Base-by-base conservation (phyloP, 805 yeast genomes). In the Starmerella roubikii region DNA sequence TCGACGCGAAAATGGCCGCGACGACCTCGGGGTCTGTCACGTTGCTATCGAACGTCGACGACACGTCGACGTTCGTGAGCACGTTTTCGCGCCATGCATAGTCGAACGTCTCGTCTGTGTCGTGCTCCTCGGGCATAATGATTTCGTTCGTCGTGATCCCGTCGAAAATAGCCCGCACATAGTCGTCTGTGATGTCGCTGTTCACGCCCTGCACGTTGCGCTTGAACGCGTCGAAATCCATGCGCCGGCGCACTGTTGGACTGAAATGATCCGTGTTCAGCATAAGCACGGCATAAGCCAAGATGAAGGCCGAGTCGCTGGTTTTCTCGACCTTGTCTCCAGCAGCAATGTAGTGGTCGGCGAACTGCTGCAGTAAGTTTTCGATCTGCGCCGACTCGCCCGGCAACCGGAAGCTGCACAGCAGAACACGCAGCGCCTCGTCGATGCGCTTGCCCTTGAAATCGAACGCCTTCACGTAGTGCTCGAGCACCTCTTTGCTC, bases 311-410 rank as follows among this genome's bases (percentile, higher is more conserved):
- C 0, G 93, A 76, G 54, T 91, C 97, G 16, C 76, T 67, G 52
- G 77, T 82, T 2, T 93, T 88, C 27, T 72, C 68, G 7, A 54
- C 54, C 13, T 54, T 57, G 28, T 48, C 48, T 15, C 55, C 51
- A 18, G 62, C 61, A 6, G 61, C 60, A 12, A 82, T 80, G 59
- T 83, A 91, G 42, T 81, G 72, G 30, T 74, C 76, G 3, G 93
- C 85, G 59, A 91, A 91, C 5, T 74, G 66, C 52, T 88, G 96
- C 22, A 91, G 78, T 13, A 88, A 73, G 52, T 95, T 70, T 57
- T 91, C 98, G 55, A 91, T 91, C 57, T 84, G 95, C 54, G 85
- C 97, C 0, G 96, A 80, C 60, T 91, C 99, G 43, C 99, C 99
- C 1, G 97, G 97, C 35, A 91, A 67, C 57, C 98, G 72, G 55